Evolutionary conservation across 352 stramenopile species (phyloP).

Genomic region (Phytopythium kandeliae): DNA sequence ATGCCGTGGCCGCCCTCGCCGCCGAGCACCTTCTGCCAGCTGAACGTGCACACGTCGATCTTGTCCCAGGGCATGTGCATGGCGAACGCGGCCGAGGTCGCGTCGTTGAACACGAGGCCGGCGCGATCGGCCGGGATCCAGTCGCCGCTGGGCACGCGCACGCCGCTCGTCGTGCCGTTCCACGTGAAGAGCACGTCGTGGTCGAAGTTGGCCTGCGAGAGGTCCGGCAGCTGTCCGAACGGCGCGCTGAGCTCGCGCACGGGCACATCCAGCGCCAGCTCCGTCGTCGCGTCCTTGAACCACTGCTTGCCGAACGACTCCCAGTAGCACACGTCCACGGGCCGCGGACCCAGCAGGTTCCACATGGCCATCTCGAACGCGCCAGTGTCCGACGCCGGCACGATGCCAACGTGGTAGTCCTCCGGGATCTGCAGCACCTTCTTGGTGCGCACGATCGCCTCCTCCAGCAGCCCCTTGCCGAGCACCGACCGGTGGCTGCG

Average conservation of each 20-base stretch:
- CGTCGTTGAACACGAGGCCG: slow-evolving; percentile 97
- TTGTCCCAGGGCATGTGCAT: slow-evolving; percentile 99
- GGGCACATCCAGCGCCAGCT: slow-evolving; percentile 91
- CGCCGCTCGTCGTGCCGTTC: slow-evolving; percentile 98
- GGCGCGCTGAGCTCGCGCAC: slow-evolving; percentile 92
- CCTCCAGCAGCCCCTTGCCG: slow-evolving; percentile 94
- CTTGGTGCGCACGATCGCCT: slow-evolving; percentile 95
- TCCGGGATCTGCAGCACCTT: slow-evolving; percentile 92
- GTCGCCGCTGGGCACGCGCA: slow-evolving; percentile 94
- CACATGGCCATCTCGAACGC: slow-evolving; percentile 99
- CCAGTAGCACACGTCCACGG: slow-evolving; percentile 95
- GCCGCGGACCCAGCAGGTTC: slow-evolving; percentile 94
- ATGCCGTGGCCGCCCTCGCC: slow-evolving; percentile 98
- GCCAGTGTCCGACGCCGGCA: slow-evolving; percentile 97
- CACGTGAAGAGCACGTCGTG: slow-evolving; percentile 99
- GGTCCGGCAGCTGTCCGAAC: slow-evolving; percentile 96
- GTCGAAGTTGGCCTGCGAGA: slow-evolving; percentile 91
- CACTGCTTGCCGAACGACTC: slow-evolving; percentile 97
- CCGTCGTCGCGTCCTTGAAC: slow-evolving; percentile 93
- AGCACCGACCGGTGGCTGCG: slow-evolving; percentile 97
- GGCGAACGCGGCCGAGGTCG: slow-evolving; percentile 97
- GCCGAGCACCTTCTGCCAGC: slow-evolving; percentile 99
- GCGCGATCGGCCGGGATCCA: slow-evolving; percentile 95
- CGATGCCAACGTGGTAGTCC: slow-evolving; percentile 95
- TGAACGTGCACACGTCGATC: slow-evolving; percentile 99